phyloP scores from a whole-genome alignment of 2,329 filamentous ascomycete species.

The Cordyceps pruinosa region DNA sequence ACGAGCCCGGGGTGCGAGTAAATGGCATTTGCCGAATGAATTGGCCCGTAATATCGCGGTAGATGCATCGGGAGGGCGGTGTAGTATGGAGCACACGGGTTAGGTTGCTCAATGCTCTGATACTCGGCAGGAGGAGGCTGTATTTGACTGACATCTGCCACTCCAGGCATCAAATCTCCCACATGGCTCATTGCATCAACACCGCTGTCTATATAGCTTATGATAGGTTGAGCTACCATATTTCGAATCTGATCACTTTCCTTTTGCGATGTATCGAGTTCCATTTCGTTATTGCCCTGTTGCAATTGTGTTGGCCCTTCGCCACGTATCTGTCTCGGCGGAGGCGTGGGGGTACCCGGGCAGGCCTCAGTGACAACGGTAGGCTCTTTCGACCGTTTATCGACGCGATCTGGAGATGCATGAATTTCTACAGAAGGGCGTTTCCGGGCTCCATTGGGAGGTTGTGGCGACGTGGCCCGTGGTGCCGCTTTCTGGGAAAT shows the following conservation, averaged over 20 bases:
- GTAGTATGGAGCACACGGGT: not conserved
- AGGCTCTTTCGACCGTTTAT: not conserved
- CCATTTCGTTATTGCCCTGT: not conserved
- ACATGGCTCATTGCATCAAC: constrained; percentile 7
- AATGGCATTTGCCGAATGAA: not conserved
- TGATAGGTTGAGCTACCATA: not conserved
- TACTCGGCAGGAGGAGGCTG: not conserved
- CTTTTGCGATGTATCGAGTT: not conserved
- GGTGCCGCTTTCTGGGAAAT: constrained; percentile 18
- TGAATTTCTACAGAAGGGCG: not conserved
- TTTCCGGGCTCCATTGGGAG: not conserved
- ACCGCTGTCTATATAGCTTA: constrained; percentile 7
- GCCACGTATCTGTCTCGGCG: not conserved
- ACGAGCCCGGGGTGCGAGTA: not conserved
- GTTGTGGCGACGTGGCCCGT: constrained; percentile 23
- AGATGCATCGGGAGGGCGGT: not conserved
- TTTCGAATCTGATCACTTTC: not conserved
- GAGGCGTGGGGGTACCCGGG: not conserved
- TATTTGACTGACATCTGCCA: not conserved
- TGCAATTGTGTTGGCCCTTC: not conserved
- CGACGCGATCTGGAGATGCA: not conserved
- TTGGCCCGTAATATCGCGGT: not conserved
- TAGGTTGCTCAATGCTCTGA: not conserved
- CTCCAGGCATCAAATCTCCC: not conserved
- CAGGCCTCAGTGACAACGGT: too few relatives aligned